Evolutionary conservation across 73 alveolate genomes (phyloP), one percentile per base, ranked within the genome.

Genomic region (Paraurostyla sp.): DNA sequence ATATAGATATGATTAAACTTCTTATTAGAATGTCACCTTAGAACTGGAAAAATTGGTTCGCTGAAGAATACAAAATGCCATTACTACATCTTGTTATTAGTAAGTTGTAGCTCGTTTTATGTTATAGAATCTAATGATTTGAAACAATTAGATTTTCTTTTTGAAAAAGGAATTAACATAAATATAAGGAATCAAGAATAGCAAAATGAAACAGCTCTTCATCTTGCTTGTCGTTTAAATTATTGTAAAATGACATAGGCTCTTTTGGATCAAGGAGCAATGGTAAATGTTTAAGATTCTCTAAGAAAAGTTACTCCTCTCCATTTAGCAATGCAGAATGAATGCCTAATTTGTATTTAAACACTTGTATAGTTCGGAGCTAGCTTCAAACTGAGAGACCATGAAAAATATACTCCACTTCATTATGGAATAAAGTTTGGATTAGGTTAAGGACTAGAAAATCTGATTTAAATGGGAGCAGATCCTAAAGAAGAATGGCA

Each of bases 401-500:
- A 29, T 13, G 22, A 60, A 27, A 13, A 20, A 15, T 81, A 49
- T 29, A 42, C 91, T 36, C 91, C 91, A 2, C 49, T 81, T 2
- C 78, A 81, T 40, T 56, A 38, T 40, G 91, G 82, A 7, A 59
- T 81, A 20, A 30, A 22, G 11, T 27, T 32, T 38, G 91, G 91
- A 22, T 2, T 25, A 32, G 91, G 91, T 58, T 3, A 18, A 11
- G 83, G 52, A 33, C 38, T 52, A 6, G 62, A 57, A 29, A 2
- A 9, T 4, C 50, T 81, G 3, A 48, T 81, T 0, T 30, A 81
- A 42, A 23, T 60, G 7, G 78, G 78, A 20, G 91, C 48, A 33
- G 91, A 81, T 20, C 82, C 78, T 32, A 27, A 81, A 52, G 83
- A 58, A 13, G 78, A 52, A 38, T 57, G 91, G 91, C 22, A 13